Conservation (phyloP, 2,329 filamentous ascomycete genomes). For the Alternaria infectoria region DNA sequence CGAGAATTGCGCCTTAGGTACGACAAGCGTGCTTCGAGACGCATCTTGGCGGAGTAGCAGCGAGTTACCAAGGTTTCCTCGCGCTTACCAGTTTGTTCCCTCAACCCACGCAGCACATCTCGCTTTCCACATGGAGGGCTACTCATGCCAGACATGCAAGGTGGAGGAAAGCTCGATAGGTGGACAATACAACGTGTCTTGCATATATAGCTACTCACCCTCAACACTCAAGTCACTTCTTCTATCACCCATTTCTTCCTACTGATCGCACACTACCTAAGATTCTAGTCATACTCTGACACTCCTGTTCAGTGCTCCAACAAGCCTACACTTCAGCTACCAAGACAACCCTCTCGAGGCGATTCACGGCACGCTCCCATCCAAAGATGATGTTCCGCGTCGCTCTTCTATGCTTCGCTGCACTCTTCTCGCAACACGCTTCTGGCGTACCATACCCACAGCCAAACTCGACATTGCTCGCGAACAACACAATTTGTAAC, state of each 20-base stretch:
- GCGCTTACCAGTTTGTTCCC: background rate
- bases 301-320: background rate
- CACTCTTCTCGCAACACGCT: constrained; percentile 9
- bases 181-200: background rate
- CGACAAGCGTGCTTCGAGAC: background rate
- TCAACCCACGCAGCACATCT: background rate
- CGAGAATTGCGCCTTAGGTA: background rate
- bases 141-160: background rate
- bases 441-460: constrained; percentile 18
- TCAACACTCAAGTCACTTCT: background rate
- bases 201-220: background rate
- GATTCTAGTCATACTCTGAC: background rate
- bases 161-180: background rate
- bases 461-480: constrained; percentile 9
- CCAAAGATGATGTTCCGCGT: background rate
- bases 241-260: background rate
- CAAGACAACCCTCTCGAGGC: background rate
- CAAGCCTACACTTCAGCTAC: background rate
- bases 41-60: background rate
- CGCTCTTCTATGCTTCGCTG: background rate
- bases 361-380: background rate
- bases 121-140: background rate
- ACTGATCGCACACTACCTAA: background rate
- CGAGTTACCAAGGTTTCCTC: background rate
- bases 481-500: constrained; percentile 12